A percentile compares a stretch with the other conserved stretches of the same genome.
These are phyloP conservation scores for Monosporascus sp. DNA, from an alignment of 2,329 filamentous ascomycete species.

Conservation along the genomic window DNA sequence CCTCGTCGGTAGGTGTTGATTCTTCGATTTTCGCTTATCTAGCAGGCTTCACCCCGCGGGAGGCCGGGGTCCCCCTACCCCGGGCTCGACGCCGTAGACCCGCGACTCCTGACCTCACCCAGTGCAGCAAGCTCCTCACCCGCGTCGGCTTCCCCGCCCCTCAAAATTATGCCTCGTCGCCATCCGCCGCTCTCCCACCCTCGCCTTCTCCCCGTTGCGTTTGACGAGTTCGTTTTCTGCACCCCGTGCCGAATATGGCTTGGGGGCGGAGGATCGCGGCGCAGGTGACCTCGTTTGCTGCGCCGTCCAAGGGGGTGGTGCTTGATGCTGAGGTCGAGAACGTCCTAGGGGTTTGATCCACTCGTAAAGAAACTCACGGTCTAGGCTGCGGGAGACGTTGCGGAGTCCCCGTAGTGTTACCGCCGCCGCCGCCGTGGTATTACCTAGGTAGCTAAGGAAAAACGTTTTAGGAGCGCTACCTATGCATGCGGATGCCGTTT, in stretches of 20 bases:
- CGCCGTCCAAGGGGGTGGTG: slow-evolving; percentile 34
- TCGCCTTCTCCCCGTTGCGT: slow-evolving; percentile 8
- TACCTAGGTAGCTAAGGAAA: too few relatives aligned
- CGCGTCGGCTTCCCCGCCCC: slow-evolving; percentile 56
- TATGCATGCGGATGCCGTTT: too few relatives aligned
- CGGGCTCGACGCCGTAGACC: slow-evolving; percentile 13
- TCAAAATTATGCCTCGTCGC: slow-evolving; percentile 33
- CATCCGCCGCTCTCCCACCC: slow-evolving; percentile 36
- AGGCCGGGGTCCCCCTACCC: slow-evolving; percentile 23
- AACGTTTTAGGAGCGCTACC: too few relatives aligned
- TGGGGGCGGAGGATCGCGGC: slow-evolving; percentile 41
- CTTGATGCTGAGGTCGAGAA: slow-evolving; percentile 45
- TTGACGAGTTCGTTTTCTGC: slow-evolving; percentile 8
- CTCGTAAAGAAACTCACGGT: slow-evolving; percentile 24
- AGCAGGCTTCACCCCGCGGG: slow-evolving; percentile 11
- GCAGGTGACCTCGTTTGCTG: slow-evolving; percentile 43
- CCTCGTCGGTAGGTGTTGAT: too few relatives aligned
- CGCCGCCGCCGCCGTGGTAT: too few relatives aligned
- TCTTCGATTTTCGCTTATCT: too few relatives aligned
- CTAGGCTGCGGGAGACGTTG: slow-evolving; percentile 45
- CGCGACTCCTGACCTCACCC: neutral
- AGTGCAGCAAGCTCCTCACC: slow-evolving; percentile 36
- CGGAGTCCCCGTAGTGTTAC: slow-evolving; percentile 22
- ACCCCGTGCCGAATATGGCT: neutral
- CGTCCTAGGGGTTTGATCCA: slow-evolving; percentile 24